Base-by-base conservation (phyloP, 768 basidiomycete genomes). In the Amanita pseudoporphyria region DNA sequence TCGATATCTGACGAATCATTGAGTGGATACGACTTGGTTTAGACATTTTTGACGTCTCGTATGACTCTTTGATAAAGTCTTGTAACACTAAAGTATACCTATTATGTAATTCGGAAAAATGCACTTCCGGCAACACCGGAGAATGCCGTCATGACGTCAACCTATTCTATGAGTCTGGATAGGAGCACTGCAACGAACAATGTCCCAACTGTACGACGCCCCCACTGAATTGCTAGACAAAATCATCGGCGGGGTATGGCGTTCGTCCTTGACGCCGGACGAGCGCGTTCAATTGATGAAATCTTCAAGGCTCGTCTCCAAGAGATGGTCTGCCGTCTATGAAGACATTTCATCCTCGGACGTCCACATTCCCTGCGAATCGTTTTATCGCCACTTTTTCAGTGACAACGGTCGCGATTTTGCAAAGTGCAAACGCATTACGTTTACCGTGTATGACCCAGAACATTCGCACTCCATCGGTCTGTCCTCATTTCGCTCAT, bases 1-100 rank as follows among this genome's bases (percentile, higher is more conserved):
- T 89, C 62, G 81, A 82, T 59, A 74, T 90, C 53, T 90, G 68
- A 50, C 5, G 22, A 28, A 16, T 14, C 19, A 36, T 16, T 5
- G 9, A 26, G 14, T 6, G 10, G 13, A 38, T 26, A 6, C 5
- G 12, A 35, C 35, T 16, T 37, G 16, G 12, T 6, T 28, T 28
- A 28, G 26, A 28, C 26, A 4, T 28, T 28, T 7, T n/a, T n/a
- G n/a, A n/a, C n/a, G n/a, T 3, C n/a, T 36, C 21, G 26, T 28
- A 4, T 28, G 4, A 3, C 7, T 28, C 26, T 28, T 28, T 28
- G 26, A 28, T 28, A 28, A 7, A 28, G 26, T 28, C 3, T 28
- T 4, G 26, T 28, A 28, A 7, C 26, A 7, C 26, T 28, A 28
- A 28, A 28, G 4, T 28, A 28, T 28, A 28, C 26, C 26, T 28